Evolutionary conservation across 306 rosid genomes (phyloP).

Genomic region (Begonia peltatifolia): DNA sequence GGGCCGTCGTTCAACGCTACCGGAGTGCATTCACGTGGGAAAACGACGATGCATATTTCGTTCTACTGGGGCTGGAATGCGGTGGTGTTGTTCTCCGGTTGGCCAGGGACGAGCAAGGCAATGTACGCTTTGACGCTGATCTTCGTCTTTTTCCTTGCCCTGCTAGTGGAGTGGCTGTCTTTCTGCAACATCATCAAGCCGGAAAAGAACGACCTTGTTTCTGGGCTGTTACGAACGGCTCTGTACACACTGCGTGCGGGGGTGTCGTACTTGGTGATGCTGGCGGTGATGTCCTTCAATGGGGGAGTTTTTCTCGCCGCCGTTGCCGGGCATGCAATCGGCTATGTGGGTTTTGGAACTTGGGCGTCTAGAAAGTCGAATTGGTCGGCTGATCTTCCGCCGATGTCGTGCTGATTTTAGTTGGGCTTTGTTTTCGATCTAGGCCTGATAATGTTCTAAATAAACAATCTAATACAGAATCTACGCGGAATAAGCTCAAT

Average conservation of each 20-base stretch:
- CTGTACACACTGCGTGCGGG: slow-evolving; percentile 32
- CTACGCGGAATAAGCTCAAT: no score
- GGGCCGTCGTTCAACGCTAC: slow-evolving; percentile 18
- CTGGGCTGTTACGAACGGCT: slow-evolving; percentile 22
- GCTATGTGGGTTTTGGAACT: neutral
- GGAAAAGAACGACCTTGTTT: slow-evolving; percentile 7
- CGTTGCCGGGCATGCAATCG: slow-evolving; percentile 34
- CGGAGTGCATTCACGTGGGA: slow-evolving; percentile 19
- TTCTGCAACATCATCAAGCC: slow-evolving; percentile 25
- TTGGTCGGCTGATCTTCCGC: neutral
- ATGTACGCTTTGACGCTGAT: slow-evolving; percentile 53
- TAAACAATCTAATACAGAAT: no score
- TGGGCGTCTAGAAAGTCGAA: slow-evolving; percentile 1
- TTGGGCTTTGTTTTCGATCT: no score
- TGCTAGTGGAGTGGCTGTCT: slow-evolving; percentile 50
- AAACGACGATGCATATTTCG: slow-evolving; percentile 26
- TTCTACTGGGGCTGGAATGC: slow-evolving; percentile 50
- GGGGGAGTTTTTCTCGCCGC: slow-evolving; percentile 51
- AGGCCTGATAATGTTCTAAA: no score
- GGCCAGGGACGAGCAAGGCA: slow-evolving; percentile 44
- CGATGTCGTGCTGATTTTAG: neutral
- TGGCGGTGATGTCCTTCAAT: slow-evolving; percentile 64
- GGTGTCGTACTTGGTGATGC: slow-evolving; percentile 48
- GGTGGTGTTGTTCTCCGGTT: slow-evolving; percentile 37
- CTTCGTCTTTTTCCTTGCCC: slow-evolving; percentile 39